phyloP scores from a whole-genome alignment of 1,284 basidiomycete species.

The Takashimella koratensis region DNA sequence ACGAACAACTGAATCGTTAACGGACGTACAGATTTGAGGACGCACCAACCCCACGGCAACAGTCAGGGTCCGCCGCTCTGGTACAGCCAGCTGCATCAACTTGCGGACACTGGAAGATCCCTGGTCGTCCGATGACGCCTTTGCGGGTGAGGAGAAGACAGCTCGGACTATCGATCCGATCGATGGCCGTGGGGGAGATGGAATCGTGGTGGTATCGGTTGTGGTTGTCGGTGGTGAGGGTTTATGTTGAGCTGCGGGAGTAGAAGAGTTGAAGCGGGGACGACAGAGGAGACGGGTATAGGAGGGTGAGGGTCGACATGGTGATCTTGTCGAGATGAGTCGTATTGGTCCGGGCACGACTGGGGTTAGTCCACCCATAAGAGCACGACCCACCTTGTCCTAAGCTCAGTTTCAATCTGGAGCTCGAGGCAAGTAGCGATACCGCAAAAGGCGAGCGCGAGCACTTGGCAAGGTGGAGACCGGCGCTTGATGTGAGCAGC shows the following conservation, averaged over 20 bases:
- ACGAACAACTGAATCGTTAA: slow-evolving; percentile 46
- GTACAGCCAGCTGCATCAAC: slow-evolving; percentile 68
- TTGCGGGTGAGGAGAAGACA: neutral
- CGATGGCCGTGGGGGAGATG: neutral
- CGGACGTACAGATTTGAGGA: slow-evolving; percentile 35
- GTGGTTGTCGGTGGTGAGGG: neutral
- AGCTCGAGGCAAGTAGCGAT: too few relatives aligned
- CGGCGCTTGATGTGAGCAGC: too few relatives aligned
- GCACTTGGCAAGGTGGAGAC: too few relatives aligned
- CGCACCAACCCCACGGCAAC: slow-evolving; percentile 62
- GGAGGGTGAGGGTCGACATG: too few relatives aligned
- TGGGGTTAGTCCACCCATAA: too few relatives aligned
- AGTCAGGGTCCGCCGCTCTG: slow-evolving; percentile 68
- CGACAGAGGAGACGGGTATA: too few relatives aligned
- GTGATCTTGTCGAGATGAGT: too few relatives aligned
- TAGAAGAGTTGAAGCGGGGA: slow-evolving; percentile 1
- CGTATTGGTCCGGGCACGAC: too few relatives aligned
- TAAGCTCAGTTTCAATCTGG: too few relatives aligned
- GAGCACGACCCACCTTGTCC: too few relatives aligned
- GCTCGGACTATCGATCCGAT: neutral
- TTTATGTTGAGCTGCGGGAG: neutral
- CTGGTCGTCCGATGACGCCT: neutral
- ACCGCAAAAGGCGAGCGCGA: too few relatives aligned
- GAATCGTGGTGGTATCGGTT: neutral
- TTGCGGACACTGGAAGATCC: slow-evolving; percentile 55